Percentiles rank a stretch among this genome's conserved stretches.
phyloP scores from a whole-genome alignment of 1,139 yeast genomes.

The Scheffersomyces cryptocercus region DNA sequence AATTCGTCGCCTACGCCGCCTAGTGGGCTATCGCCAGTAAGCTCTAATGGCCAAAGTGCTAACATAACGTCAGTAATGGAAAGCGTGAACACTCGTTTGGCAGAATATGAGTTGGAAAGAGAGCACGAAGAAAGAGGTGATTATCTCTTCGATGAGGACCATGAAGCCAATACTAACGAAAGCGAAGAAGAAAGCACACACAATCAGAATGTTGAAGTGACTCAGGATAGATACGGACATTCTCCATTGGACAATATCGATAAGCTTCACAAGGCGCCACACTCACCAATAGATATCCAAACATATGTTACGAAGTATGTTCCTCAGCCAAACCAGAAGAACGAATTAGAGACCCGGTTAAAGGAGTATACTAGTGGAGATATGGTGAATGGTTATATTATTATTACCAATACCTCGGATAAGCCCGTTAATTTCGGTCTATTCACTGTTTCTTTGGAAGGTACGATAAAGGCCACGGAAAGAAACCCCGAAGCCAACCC shows the following conservation, averaged over 20 bases:
- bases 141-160: conserved; percentile 23
- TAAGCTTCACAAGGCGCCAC: conserved; percentile 31
- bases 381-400: conserved; percentile 21
- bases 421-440: conserved; percentile 45
- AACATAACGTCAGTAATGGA: conserved; percentile 12
- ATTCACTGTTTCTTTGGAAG: conserved; percentile 49
- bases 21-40: conserved; percentile 15
- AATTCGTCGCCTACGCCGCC: conserved; percentile 33
- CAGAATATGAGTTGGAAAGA: conserved; percentile 14
- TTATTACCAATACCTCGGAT: conserved; percentile 40
- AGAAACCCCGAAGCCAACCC: conserved; percentile 15
- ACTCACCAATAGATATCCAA: conserved; percentile 45
- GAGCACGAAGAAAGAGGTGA: conserved; percentile 18
- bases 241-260: conserved; percentile 50
- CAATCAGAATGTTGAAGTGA: conserved; percentile 18
- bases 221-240: conserved; percentile 36
- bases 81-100: conserved; percentile 17
- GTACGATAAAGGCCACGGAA: conserved; percentile 43
- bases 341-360: conserved; percentile 43
- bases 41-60: conserved; percentile 3
- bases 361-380: conserved; percentile 46
- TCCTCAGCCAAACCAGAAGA: conserved; percentile 35
- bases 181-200: conserved; percentile 12
- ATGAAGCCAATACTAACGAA: conserved; percentile 6
- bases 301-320: conserved; percentile 44